Evolutionary conservation across 129 eudicot species (phyloP), one percentile per base, ranked within the genome.

Genomic region (Tagetes patula): DNA sequence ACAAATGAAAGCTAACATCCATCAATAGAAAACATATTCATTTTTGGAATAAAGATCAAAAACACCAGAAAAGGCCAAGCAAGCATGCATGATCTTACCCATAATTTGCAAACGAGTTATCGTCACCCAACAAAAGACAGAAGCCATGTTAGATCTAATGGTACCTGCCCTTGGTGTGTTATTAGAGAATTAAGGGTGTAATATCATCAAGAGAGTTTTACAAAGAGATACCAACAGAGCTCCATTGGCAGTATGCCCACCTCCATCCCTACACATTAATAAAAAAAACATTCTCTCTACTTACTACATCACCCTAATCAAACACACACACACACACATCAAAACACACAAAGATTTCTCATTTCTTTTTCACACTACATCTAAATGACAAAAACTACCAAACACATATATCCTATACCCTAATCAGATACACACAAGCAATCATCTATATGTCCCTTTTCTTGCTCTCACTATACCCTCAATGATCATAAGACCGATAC

Each of bases 191-290:
- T 47, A 71, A 4, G 30, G n/a, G 46, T 65, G 65, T 48, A 38
- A 63, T 38, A 46, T 12, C 30, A 74, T 74, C 82, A 71, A 70
- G 88, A 80, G 96, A 84, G 88, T 84, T 88, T 88, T 78, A 83
- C 87, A 84, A 88, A 88, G 92, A 82, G 90, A 87, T 80, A 76
- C 88, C 87, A 79, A 86, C 96, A 88, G 85, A 88, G 87, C 86
- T 86, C 96, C 34, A 87, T 88, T 91, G 96, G 86, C 97, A 91
- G 91, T 80, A 91, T 91, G 89, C 80, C 97, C 96, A 91, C 96
- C 97, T 91, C 97, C 88, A 75, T 63, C 55, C 55, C 53, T 54
- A 54, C 6, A 41, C 41, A 30, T 36, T 33, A 60, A 52, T 52
- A 9, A 40, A 27, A 46, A 2, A 31, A 32, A 11, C 48, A 40